Evolutionary conservation across 345 rosid species (phyloP).

Genomic region (Acer yangbiense): DNA sequence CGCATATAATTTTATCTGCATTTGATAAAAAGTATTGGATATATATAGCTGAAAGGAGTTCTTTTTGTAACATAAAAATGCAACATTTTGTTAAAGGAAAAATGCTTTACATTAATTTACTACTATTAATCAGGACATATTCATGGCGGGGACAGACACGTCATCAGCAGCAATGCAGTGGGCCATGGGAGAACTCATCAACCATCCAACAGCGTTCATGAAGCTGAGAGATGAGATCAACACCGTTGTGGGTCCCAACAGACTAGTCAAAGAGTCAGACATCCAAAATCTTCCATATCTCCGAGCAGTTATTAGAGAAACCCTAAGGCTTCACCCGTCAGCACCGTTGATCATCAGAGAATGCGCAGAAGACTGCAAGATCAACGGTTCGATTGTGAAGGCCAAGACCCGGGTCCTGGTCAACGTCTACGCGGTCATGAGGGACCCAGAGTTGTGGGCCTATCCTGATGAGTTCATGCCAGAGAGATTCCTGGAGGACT

Average conservation of each 20-base stretch:
- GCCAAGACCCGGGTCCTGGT: slow-evolving; percentile 45
- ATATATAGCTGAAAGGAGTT: no score
- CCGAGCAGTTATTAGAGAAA: slow-evolving; percentile 42
- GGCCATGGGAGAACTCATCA: slow-evolving; percentile 58
- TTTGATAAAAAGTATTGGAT: no score
- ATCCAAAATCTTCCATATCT: slow-evolving; percentile 48
- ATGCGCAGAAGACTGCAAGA: slow-evolving; percentile 45
- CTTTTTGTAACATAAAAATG: no score
- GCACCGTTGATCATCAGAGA: slow-evolving; percentile 54
- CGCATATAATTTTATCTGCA: no score
- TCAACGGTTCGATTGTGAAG: slow-evolving; percentile 35
- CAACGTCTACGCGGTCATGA: slow-evolving; percentile 48
- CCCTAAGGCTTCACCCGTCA: slow-evolving; percentile 55
- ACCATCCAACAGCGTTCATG: slow-evolving; percentile 31
- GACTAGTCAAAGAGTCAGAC: slow-evolving; percentile 47
- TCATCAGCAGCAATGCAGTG: slow-evolving; percentile 51
- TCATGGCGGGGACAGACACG: slow-evolving; percentile 52
- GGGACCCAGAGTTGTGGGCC: slow-evolving; percentile 46
- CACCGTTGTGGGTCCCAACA: slow-evolving; percentile 27
- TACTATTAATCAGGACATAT: slow-evolving; percentile 33
- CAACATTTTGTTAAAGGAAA: no score
- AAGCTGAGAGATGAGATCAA: slow-evolving; percentile 47
- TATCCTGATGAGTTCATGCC: slow-evolving; percentile 43
- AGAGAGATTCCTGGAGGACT: slow-evolving; percentile 34
- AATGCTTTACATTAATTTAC: neutral